Base-by-base conservation (phyloP, 2,329 filamentous ascomycete genomes). In the Exophiala viscosa region DNA sequence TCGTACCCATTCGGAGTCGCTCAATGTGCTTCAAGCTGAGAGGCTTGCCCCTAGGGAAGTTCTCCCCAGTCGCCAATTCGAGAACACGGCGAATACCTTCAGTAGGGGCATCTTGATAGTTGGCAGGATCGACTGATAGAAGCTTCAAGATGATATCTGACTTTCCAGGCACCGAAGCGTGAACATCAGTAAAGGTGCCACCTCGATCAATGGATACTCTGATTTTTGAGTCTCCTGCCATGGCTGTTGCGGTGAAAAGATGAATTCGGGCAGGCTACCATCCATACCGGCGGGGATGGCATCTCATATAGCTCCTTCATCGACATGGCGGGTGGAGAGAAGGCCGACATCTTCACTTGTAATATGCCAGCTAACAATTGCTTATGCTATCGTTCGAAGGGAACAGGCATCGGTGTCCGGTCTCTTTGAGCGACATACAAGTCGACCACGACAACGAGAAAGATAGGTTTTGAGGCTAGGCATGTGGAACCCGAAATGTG, bases 11-110 rank as follows among this genome's bases (percentile, higher is more conserved):
- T 3, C 60, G 43, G 28, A 50, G 32, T 18, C 41, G 39, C 3
- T 40, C 48, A 6, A 50, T 45, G 40, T 36, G 18, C 11, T 18
- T 31, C 34, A 39, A 11, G 7, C 13, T 32, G 7, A 50, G 33
- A 2, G 33, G 48, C 33, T 44, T 40, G 13, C 34, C 59, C 6
- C 60, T 41, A 6, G 50, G 50, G 20, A 53, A 53, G 10, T 23
- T 38, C 23, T 53, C 50, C 8, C 45, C 50, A 5, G 50, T 53
- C 3, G 45, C 44, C 32, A 70, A 59, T 61, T 73, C 70, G 15
- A 71, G 57, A 14, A 88, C 88, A 64, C 92, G 91, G 61, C 84
- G 75, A 88, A 90, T 60, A 83, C 90, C 71, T 90, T 96, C 64
- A 83, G 80, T 73, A 87, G 90, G 39, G 87, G 70, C 70, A 69